phyloP scores from a whole-genome alignment of 192 early-diverging fungal species.

The Coemansia sp. region DNA sequence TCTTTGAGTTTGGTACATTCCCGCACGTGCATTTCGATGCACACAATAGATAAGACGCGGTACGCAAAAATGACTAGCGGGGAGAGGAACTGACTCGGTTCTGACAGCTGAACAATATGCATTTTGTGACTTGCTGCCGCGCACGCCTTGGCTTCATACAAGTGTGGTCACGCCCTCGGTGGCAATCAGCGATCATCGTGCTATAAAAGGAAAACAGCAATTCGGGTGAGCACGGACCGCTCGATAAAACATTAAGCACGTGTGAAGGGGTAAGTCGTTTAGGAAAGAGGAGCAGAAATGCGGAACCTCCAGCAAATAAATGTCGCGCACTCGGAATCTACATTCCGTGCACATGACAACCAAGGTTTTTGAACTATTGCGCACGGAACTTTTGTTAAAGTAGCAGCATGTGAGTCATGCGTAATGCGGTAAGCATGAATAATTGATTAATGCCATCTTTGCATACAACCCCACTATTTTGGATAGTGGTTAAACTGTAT shows the following conservation, averaged over 20 bases:
- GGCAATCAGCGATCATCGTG: background rate
- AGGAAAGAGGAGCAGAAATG: background rate
- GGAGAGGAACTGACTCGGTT: background rate
- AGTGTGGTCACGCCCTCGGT: background rate
- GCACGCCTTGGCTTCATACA: background rate
- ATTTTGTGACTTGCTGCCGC: background rate
- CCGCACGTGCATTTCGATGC: background rate
- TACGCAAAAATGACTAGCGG: background rate
- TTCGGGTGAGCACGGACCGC: conserved; percentile 10
- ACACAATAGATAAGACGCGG: background rate
- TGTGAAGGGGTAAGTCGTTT: background rate
- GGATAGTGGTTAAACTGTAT: too few relatives aligned
- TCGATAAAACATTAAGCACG: background rate
- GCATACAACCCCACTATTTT: too few relatives aligned
- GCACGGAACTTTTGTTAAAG: background rate
- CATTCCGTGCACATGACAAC: background rate
- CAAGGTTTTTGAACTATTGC: background rate
- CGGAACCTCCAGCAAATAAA: conserved; percentile 4
- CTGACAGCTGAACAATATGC: background rate
- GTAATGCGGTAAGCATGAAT: too few relatives aligned
- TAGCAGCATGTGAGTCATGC: background rate
- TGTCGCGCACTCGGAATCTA: background rate
- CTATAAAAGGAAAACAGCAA: background rate
- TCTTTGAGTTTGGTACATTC: background rate
- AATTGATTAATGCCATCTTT: too few relatives aligned